These are phyloP conservation scores for Medicago lupulina DNA, from an alignment of 306 rosid genomes.

Conservation along the genomic window DNA sequence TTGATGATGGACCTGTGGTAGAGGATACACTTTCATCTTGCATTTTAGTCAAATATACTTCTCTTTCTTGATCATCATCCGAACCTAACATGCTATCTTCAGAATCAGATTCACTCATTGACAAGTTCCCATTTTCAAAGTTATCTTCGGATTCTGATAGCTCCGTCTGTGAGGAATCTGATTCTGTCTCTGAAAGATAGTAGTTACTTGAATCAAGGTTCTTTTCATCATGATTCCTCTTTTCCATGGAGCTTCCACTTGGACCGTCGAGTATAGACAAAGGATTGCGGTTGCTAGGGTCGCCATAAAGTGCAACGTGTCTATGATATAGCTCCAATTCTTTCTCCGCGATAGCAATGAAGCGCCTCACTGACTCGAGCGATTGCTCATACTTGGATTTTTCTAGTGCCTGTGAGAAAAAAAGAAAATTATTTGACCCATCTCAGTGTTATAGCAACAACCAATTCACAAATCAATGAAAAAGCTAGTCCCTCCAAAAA, in stretches of 20 bases:
- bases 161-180: constrained; percentile 45
- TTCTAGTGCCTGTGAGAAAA: constrained; percentile 77
- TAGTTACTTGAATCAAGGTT: constrained; percentile 38
- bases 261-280: constrained; percentile 62
- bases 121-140: constrained; percentile 42
- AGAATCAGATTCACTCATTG: constrained; percentile 57
- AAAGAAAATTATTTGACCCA: constrained; percentile 17
- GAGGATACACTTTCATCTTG: constrained; percentile 37
- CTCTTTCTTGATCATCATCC: constrained; percentile 45
- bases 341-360: constrained; percentile 83
- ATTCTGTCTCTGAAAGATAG: constrained; percentile 47
- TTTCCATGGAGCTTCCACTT: constrained; percentile 40
- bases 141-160: constrained; percentile 54
- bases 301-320: constrained; percentile 83
- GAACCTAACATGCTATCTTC: constrained; percentile 48
- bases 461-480: neutral
- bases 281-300: constrained; percentile 71
- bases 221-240: constrained; percentile 42
- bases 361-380: constrained; percentile 79
- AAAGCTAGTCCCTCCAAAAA: neutral
- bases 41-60: constrained; percentile 39
- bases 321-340: constrained; percentile 86
- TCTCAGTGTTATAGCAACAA: constrained; percentile 5
- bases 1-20: constrained; percentile 34
- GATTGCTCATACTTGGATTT: constrained; percentile 92